Conservation (phyloP, 179 eudicot genomes). For the Silene coronaria region DNA sequence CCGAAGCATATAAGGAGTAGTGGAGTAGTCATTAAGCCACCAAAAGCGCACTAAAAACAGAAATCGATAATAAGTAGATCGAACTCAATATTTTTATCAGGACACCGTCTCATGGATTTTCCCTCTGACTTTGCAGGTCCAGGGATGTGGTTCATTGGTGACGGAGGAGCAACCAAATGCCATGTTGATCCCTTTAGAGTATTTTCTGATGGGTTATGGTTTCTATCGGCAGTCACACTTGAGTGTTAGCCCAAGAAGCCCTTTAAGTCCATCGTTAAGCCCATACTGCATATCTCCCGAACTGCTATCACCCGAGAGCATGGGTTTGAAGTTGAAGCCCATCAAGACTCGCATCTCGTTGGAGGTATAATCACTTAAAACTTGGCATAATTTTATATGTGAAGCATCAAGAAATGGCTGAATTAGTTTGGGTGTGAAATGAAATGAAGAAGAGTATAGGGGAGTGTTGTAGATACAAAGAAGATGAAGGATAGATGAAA, state of each 20-base stretch:
- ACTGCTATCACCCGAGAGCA: conserved; percentile 81
- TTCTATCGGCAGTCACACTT: conserved; percentile 47
- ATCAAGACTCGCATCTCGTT: conserved; percentile 58
- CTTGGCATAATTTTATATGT: conserved; percentile 12
- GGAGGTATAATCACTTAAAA: conserved; percentile 23
- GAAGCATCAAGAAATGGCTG: conserved; percentile 13
- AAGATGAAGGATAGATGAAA: conserved; percentile 10
- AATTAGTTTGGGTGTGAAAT: conserved; percentile 5
- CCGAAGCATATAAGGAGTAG: too few species aligned
- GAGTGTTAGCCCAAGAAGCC: conserved; percentile 65
- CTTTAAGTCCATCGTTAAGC: conserved; percentile 45
- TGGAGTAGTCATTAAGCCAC: not conserved
- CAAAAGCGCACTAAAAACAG: too few species aligned
- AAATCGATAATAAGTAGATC: too few species aligned
- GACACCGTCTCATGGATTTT: not conserved
- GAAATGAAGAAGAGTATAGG: conserved; percentile 25
- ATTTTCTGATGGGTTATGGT: conserved; percentile 78
- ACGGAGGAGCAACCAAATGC: conserved; percentile 87
- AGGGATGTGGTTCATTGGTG: conserved; percentile 74
- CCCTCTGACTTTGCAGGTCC: conserved; percentile 43
- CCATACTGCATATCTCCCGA: conserved; percentile 59
- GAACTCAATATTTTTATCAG: too few species aligned
- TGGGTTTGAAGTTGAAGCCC: conserved; percentile 87
- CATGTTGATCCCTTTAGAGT: conserved; percentile 76
- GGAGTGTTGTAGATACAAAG: conserved; percentile 25